Conservation (phyloP, 306 rosid genomes). For the Albizia julibrissin region DNA sequence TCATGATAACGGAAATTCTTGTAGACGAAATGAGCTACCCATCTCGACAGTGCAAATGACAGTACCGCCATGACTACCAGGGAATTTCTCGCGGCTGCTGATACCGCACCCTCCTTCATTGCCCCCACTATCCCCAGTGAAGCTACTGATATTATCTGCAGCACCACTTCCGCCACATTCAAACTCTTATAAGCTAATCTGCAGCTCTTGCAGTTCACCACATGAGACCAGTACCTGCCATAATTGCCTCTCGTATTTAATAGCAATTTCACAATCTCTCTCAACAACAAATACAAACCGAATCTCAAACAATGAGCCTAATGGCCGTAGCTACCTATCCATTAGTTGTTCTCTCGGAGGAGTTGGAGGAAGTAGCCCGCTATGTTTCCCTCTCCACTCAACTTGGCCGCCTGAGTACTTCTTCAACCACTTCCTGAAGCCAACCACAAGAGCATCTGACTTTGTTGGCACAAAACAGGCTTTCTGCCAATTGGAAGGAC, state of each 20-base stretch:
- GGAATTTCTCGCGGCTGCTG: slow-evolving; percentile 49
- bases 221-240: slow-evolving; percentile 83
- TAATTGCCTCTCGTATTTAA: neutral
- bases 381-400: slow-evolving; percentile 83
- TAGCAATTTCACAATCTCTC: neutral
- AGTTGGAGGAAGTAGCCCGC: slow-evolving; percentile 72
- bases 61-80: slow-evolving; percentile 59
- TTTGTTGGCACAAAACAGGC: slow-evolving; percentile 90
- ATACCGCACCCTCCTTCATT: slow-evolving; percentile 46
- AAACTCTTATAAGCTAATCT: slow-evolving; percentile 72
- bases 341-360: slow-evolving; percentile 83
- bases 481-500: slow-evolving; percentile 70
- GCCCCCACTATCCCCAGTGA: slow-evolving; percentile 72
- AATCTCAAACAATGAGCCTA: slow-evolving; percentile 20
- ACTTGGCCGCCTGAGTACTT: slow-evolving; percentile 78
- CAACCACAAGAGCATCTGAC: slow-evolving; percentile 80
- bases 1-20: slow-evolving; percentile 83
- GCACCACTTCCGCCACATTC: slow-evolving; percentile 55
- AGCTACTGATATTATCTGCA: slow-evolving; percentile 64
- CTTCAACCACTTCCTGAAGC: slow-evolving; percentile 84
- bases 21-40: slow-evolving; percentile 75
- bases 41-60: slow-evolving; percentile 68
- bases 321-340: slow-evolving; percentile 63
- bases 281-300: slow-evolving; percentile 1
- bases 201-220: slow-evolving; percentile 86